Base-by-base conservation (phyloP, 2,329 filamentous ascomycete genomes). In the Epichloe elymi region DNA sequence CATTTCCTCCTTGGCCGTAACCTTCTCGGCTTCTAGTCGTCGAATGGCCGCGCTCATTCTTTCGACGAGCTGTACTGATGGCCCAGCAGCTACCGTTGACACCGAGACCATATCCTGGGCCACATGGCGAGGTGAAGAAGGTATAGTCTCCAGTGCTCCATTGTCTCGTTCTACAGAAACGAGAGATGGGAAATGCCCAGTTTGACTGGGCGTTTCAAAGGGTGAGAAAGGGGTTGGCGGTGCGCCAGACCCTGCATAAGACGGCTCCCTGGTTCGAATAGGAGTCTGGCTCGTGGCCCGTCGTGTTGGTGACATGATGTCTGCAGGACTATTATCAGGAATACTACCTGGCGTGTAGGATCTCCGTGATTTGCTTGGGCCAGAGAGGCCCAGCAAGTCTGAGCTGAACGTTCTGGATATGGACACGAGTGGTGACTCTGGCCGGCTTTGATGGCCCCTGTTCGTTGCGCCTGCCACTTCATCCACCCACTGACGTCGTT, bases 11-110 rank as follows among this genome's bases (percentile, higher is more conserved):
- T 86, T 88, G 14, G 84, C 83, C 1, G 85, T 86, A 1, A 93
- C 87, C 63, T 95, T 95, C 64, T 98, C 93, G 46, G 82, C 88
- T 64, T 98, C 93, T 0, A 98, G 74, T 5, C 91, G 81, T 10
- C 93, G 85, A 43, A 98, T 90, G 0, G 89, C 88, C 3, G 90
- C 88, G 61, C 87, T 94, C 88, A 98, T 95, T 49, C 91, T 81
- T 69, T 97, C 93, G 15, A 98, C 90, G 1, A 98, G 79, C 67
- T 97, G 91, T 1, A 98, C 91, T 0, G 86, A 91, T 0, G 93
- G 93, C 0, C 93, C 93, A 0, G 91, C 90, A 0, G 84, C 91
- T 8, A 88, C 85, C 0, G 91, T 96, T 1, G 89, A 95, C 6
- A 88, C 86, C 2, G 88, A 94, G 33, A 93, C 79, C 71, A 95